Evolutionary conservation across 495 filamentous ascomycete genomes (phyloP).

Genomic region (Elasticomyces elasticus): DNA sequence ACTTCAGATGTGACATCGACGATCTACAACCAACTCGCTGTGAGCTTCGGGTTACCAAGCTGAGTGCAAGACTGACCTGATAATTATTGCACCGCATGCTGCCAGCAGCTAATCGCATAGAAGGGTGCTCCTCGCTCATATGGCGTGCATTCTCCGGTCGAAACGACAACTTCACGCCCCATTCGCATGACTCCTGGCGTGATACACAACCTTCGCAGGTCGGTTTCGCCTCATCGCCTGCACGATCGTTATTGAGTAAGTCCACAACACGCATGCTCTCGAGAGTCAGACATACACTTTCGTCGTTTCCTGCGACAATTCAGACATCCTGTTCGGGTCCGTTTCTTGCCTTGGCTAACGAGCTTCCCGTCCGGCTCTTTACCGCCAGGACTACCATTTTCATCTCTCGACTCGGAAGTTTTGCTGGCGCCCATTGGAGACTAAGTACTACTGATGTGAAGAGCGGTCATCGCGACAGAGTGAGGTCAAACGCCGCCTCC

Average conservation of each 20-base stretch:
- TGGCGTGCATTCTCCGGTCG: constrained; percentile 15
- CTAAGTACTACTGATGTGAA: not conserved
- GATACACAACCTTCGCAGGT: constrained; percentile 10
- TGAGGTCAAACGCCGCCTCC: not conserved
- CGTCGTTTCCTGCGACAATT: constrained; percentile 15
- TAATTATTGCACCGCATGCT: not conserved
- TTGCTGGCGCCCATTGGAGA: not conserved
- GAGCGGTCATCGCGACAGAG: not conserved
- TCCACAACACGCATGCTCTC: not conserved
- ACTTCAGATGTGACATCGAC: constrained; percentile 15
- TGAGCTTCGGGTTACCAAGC: not conserved
- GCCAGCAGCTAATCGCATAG: not conserved
- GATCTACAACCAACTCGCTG: constrained; percentile 5
- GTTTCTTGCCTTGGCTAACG: constrained; percentile 4
- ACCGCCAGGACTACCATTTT: too few species aligned
- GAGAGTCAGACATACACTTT: constrained; percentile 10
- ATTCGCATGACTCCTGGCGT: constrained; percentile 14
- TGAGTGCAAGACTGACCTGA: not conserved
- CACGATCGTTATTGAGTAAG: not conserved
- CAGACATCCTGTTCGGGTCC: constrained; percentile 19
- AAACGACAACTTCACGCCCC: constrained; percentile 13
- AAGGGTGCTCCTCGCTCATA: constrained; percentile 12
- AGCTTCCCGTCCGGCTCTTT: constrained; percentile 1
- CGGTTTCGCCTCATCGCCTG: constrained; percentile 19
- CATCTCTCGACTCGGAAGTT: not conserved